Evolutionary conservation across 2,329 filamentous ascomycete species (phyloP).

Genomic region (Ophioceras dolichostomum): DNA sequence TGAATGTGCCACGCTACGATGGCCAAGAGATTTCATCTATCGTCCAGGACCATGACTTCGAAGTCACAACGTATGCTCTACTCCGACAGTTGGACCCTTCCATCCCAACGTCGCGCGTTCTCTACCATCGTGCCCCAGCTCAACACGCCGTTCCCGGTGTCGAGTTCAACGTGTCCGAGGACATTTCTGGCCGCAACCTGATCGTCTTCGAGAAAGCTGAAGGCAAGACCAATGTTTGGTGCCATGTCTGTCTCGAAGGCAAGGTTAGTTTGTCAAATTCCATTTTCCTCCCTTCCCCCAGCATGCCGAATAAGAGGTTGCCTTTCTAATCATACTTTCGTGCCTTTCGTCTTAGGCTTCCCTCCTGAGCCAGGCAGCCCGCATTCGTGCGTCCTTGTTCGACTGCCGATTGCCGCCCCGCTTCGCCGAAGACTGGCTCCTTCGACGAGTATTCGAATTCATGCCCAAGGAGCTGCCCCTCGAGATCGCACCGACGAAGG

Average conservation of each 20-base stretch:
- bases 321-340: neutral
- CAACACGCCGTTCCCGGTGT: constrained; percentile 1
- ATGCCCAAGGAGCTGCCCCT: constrained; percentile 10
- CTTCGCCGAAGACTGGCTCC: constrained; percentile 10
- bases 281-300: no score
- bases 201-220: neutral
- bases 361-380: constrained; percentile 9
- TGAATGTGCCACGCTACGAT: constrained; percentile 9
- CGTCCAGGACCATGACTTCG: constrained; percentile 9
- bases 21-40: constrained; percentile 5
- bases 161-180: neutral
- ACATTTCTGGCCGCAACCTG: neutral
- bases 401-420: constrained; percentile 6
- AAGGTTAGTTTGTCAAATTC: no score
- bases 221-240: neutral
- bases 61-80: constrained; percentile 8
- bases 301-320: no score
- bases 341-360: neutral
- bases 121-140: constrained; percentile 9
- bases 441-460: constrained; percentile 12
- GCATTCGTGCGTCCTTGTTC: constrained; percentile 11
- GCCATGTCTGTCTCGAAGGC: neutral
- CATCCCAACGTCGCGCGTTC: constrained; percentile 9
- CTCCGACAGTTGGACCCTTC: constrained; percentile 8
- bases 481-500: constrained; percentile 15